Base-by-base conservation (phyloP, 164 flowering plant genomes). In the Liriodendron chinense region DNA sequence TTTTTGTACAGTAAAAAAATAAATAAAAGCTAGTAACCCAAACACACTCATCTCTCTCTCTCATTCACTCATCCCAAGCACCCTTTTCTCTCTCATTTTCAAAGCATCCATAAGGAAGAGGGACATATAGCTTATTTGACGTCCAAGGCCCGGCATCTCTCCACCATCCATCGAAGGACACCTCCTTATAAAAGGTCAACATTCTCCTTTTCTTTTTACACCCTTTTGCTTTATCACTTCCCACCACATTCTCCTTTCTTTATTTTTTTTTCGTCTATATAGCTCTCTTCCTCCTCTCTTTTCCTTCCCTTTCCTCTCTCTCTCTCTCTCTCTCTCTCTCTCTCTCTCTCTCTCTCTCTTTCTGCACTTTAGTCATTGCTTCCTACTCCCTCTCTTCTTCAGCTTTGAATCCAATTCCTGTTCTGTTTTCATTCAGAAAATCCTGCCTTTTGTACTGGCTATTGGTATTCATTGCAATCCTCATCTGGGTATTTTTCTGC, bases 91-190 rank as follows among this genome's bases (percentile, higher is more conserved):
- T 9, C 14, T 9, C 12, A 53, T 53, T 53, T 53, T 53, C 57
- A 53, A 53, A 53, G 57, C 57, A 8, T 53, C 57, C 7, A 9
- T 9, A 53, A 14, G 57, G 57, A 14, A 10, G 57, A 53, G 57
- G 57, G 57, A 53, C 18, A 53, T 12, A 2, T 53, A 53, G 69
- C 47, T 66, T 9, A 28, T 66, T 66, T 66, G 69, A 66, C 69
- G 69, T 66, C 47, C 47, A 28, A 66, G 48, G 48, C 69, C 69
- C 69, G 69, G 69, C 69, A 26, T 28, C 20, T 28, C 69, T 26
- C 47, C 69, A 28, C 69, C 69, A 28, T 20, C 14, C 69, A 66
- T 66, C 69, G 26, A 53, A 26, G 47, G n/a, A 7, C n/a, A 14
- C 9, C 18, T 14, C 47, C 18, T 10, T 28, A 23, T 9, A 26